These are phyloP conservation scores for Mortierella sp. DNA, from an alignment of 371 early-diverging fungal genomes.

Conservation along the genomic window DNA sequence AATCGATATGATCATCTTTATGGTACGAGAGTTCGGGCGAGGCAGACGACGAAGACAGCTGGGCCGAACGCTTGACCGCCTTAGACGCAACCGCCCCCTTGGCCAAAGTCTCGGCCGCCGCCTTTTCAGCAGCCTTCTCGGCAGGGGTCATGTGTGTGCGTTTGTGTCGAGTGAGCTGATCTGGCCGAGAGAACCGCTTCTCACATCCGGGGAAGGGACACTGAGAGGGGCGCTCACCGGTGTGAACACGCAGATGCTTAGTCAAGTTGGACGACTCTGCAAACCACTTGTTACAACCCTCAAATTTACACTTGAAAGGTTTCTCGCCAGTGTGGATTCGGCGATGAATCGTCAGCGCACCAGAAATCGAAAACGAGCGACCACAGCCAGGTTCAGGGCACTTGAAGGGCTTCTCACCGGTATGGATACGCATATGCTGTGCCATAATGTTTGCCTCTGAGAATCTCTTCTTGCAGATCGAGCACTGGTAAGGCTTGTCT, in stretches of 20 bases:
- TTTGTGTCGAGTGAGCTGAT: constrained; percentile 74
- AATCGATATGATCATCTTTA: constrained; percentile 2
- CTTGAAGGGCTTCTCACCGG: constrained; percentile 90
- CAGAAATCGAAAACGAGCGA: constrained; percentile 82
- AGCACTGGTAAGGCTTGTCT: constrained; percentile 89
- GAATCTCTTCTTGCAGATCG: constrained; percentile 84
- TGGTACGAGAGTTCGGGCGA: constrained; percentile 14
- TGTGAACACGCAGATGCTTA: constrained; percentile 81
- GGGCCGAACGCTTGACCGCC: constrained; percentile 26
- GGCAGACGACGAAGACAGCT: constrained; percentile 19
- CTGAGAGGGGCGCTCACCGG: constrained; percentile 78
- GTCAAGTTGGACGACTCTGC: constrained; percentile 85
- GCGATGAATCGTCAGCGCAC: constrained; percentile 79
- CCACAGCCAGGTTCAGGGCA: constrained; percentile 79
- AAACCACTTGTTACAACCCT: constrained; percentile 82
- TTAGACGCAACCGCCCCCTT: constrained; percentile 8
- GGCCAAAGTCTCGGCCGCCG: constrained; percentile 26
- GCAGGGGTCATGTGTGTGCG: constrained; percentile 58
- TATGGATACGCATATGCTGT: constrained; percentile 89
- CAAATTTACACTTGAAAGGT: constrained; percentile 82
- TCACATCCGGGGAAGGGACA: constrained; percentile 74
- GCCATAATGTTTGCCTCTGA: constrained; percentile 86
- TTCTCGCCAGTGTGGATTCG: constrained; percentile 81
- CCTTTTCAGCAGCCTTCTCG: constrained; percentile 49
- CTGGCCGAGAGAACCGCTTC: constrained; percentile 80